Evolutionary conservation across 202 grass and related monocot genomes (phyloP).

Genomic region (Zizania palustris): DNA sequence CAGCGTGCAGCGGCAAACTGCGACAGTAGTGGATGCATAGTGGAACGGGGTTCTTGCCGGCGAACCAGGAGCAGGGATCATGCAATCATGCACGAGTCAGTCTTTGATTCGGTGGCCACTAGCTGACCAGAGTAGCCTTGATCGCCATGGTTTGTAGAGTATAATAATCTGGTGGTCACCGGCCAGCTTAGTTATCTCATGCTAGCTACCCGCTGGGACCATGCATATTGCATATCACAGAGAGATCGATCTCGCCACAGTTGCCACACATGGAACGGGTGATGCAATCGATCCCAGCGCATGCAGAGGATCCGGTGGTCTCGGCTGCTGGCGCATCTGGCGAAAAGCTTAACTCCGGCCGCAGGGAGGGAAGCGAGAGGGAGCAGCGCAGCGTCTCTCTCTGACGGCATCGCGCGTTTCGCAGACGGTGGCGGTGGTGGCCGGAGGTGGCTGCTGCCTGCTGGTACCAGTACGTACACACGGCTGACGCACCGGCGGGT

Average conservation of each 20-base stretch:
- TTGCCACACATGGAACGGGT: not conserved
- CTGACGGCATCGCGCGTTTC: not conserved
- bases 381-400: constrained; percentile 37
- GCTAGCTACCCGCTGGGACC: not conserved
- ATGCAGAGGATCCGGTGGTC: constrained; percentile 23
- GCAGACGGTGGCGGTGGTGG: not conserved
- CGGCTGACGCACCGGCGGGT: not conserved
- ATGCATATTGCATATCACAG: not conserved
- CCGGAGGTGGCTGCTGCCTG: no score
- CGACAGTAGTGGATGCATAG: not conserved
- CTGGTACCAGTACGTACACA: not conserved
- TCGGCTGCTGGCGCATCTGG: constrained; percentile 3
- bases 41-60: constrained; percentile 22
- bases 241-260: not conserved
- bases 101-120: no score
- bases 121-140: not conserved
- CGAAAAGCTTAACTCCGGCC: constrained; percentile 25
- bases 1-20: constrained; percentile 30
- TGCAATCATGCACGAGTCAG: not conserved
- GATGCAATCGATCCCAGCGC: not conserved
- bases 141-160: not conserved
- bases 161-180: not conserved
- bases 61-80: constrained; percentile 19
- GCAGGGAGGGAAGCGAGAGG: constrained; percentile 29
- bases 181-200: not conserved